Conservation (phyloP, 768 basidiomycete genomes). For the Boletus sp. region DNA sequence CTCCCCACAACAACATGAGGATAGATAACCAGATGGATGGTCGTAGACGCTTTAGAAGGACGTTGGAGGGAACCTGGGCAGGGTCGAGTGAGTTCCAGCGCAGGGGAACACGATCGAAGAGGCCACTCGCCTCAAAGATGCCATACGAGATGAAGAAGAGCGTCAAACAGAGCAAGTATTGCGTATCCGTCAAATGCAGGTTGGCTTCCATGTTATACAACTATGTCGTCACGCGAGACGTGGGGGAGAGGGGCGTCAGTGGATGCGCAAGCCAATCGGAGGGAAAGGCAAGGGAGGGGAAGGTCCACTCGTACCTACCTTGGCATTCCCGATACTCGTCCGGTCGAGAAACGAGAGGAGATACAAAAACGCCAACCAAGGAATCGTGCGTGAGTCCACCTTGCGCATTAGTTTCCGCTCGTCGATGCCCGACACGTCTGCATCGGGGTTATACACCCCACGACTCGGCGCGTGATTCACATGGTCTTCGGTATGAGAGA, state of each 20-base stretch:
- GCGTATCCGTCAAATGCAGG: slow-evolving; percentile 59
- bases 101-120: neutral
- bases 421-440: slow-evolving; percentile 61
- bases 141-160: slow-evolving; percentile 64
- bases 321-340: slow-evolving; percentile 50
- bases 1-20: slow-evolving; percentile 73
- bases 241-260: neutral
- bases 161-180: slow-evolving; percentile 66
- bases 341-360: slow-evolving; percentile 69
- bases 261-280: neutral
- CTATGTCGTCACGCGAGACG: slow-evolving; percentile 31
- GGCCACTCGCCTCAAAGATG: slow-evolving; percentile 55
- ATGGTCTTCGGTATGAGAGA: neutral
- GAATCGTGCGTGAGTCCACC: slow-evolving; percentile 62
- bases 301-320: slow-evolving; percentile 3
- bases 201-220: slow-evolving; percentile 60
- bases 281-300: neutral
- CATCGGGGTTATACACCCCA: slow-evolving; percentile 38
- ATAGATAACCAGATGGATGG: slow-evolving; percentile 77
- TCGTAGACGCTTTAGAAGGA: slow-evolving; percentile 68
- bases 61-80: slow-evolving; percentile 63
- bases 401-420: slow-evolving; percentile 70
- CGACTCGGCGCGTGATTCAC: neutral
- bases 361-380: slow-evolving; percentile 75
- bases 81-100: neutral